Evolutionary conservation across 805 yeast species (phyloP).

Genomic region (Maudiozyma saulgeensis): DNA sequence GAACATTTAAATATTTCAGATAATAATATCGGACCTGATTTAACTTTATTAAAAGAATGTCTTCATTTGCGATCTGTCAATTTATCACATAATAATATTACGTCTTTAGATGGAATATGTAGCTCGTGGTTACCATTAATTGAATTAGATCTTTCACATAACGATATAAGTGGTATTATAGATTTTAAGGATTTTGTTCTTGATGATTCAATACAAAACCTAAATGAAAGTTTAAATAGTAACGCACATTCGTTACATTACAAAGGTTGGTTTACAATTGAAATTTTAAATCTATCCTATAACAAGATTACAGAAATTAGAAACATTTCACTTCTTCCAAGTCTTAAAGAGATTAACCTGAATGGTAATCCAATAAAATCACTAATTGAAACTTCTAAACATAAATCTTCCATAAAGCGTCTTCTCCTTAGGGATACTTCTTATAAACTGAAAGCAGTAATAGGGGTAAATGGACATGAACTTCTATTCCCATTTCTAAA

Average conservation of each 20-base stretch:
- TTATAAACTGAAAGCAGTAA: background rate
- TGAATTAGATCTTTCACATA: conserved; percentile 14
- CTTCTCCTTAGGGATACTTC: background rate
- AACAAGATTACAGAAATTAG: conserved; percentile 17
- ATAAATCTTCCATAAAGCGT: background rate
- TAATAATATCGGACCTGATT: conserved; percentile 11
- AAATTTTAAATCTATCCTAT: conserved; percentile 16
- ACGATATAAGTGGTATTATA: conserved; percentile 17
- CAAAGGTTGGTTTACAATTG: conserved; percentile 14
- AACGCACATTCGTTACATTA: background rate
- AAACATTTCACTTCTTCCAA: conserved; percentile 13
- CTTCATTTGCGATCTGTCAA: conserved; percentile 14
- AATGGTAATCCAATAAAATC: conserved; percentile 21
- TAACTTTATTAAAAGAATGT: conserved; percentile 9
- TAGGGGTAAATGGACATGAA: background rate
- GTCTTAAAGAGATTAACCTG: conserved; percentile 12
- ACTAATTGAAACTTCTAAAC: background rate
- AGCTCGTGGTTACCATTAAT: conserved; percentile 2
- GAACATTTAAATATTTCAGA: conserved; percentile 9
- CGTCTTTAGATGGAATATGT: conserved; percentile 11
- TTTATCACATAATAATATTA: conserved; percentile 16
- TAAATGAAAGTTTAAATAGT: too few species aligned
- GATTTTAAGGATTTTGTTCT: conserved; percentile 16
- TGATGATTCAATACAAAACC: background rate
- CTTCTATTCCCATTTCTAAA: background rate